Base-by-base conservation (phyloP, 192 early-diverging fungal genomes). In the Oehlia diaphana region DNA sequence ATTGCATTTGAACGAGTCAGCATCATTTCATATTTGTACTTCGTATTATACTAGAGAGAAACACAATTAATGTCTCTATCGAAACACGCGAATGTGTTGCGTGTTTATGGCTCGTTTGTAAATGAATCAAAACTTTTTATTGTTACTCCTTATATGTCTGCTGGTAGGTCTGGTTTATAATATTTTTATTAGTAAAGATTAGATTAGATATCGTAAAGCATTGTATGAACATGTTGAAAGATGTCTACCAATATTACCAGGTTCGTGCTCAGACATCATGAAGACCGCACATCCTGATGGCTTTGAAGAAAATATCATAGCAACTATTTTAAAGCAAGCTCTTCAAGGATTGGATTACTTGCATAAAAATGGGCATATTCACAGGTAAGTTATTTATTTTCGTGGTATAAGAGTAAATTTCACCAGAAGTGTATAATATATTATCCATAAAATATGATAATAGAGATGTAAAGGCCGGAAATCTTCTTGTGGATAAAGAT, bases 221-320 rank as follows among this genome's bases (percentile, higher is more conserved):
- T 44, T 39, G 33, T 70, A 39, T 70, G 68, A 70, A 70, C 68
- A 70, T 70, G 68, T 70, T 70, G 68, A 70, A 70, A 70, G 68
- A 70, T 70, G 42, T 71, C 39, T 44, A 63, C 76, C 76, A n/a
- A 73, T 37, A 75, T 64, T 74, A 58, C 61, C 63, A 87, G 95
- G 95, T 14, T 95, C 94, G 14, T 92, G 93, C 74, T 87, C 96
- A 5, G 94, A 96, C 80, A 95, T 96, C 75, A 95, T 96, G 94
- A 94, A 95, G 81, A 92, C 91, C n/a, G 89, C 89, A 4, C 93
- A 89, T 84, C 92, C 93, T 7, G 88, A 94, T 63, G 95, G 95
- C 2, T 89, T 96, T 71, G 95, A 96, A 23, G 95, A 96, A 82
- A 67, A 83, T 21, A 83, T 89, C 12, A 94, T 95, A 73, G 93